These are phyloP conservation scores for Debaryomycetaceae sp. DNA, from an alignment of 1,139 yeast species.

Conservation along the genomic window DNA sequence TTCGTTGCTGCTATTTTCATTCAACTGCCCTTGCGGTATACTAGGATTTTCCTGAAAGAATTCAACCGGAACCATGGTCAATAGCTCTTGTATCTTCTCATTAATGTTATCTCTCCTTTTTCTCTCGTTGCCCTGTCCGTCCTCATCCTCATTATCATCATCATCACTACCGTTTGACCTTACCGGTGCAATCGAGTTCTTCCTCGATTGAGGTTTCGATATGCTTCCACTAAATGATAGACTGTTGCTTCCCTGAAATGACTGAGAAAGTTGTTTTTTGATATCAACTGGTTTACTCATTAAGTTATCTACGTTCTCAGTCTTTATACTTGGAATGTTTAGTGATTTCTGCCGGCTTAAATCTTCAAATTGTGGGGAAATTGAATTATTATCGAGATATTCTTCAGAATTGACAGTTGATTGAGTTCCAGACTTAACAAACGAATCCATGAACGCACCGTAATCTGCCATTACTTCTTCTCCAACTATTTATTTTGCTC, in stretches of 20 bases:
- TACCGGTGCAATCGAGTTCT: slow-evolving; percentile 31
- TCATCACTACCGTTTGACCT: slow-evolving; percentile 30
- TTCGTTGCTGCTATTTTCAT: slow-evolving; percentile 3
- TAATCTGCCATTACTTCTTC: background rate
- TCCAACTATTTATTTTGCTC: no score
- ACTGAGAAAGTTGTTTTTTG: slow-evolving; percentile 41
- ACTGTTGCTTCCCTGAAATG: slow-evolving; percentile 23
- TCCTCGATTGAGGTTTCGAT: slow-evolving; percentile 39
- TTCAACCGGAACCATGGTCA: slow-evolving; percentile 63
- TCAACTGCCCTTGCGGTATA: background rate
- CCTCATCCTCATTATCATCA: slow-evolving; percentile 31
- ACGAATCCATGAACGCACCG: slow-evolving; percentile 19
- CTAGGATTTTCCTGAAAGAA: slow-evolving; percentile 38
- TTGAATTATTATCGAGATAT: slow-evolving; percentile 16
- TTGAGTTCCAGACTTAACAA: slow-evolving; percentile 13
- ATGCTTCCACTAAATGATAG: slow-evolving; percentile 18
- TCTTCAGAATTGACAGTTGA: slow-evolving; percentile 16
- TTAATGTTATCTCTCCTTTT: slow-evolving; percentile 86
- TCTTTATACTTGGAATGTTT: slow-evolving; percentile 26
- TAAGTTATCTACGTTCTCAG: slow-evolving; percentile 28
- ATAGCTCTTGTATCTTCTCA: slow-evolving; percentile 80
- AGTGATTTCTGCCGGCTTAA: slow-evolving; percentile 15
- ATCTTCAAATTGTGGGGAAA: slow-evolving; percentile 14
- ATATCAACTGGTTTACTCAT: slow-evolving; percentile 35
- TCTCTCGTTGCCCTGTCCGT: slow-evolving; percentile 49